Base-by-base conservation (phyloP, 257 asterid genomes). In the Linaria vulgaris region DNA sequence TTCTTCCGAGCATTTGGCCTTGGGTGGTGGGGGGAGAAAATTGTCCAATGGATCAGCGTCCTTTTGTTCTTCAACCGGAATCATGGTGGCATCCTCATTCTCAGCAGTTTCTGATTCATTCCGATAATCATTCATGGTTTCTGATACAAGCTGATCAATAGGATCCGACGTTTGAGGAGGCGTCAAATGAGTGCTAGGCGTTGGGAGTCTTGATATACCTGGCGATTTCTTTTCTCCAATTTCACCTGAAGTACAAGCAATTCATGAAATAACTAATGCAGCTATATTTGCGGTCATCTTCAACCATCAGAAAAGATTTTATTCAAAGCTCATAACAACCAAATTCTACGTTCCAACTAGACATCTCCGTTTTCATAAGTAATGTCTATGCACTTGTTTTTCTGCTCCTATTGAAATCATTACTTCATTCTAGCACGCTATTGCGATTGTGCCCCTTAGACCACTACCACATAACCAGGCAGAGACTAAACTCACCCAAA, bases 11-110 rank as follows among this genome's bases (percentile, higher is more conserved):
- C 97, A 90, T 73, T 78, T 84, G 20, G 67, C 81, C 72, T 63
- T 79, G 3, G 95, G 91, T 30, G 88, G 95, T 20, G 91, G 91
- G 13, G 95, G 85, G 49, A 94, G 90, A 80, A 94, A 94, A 61
- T 71, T 77, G 53, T 76, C 83, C 76, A 94, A 69, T 43, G 78
- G 72, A 63, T 83, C 88, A 68, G 71, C 62, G 62, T 81, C 85
- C 65, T 82, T 74, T 55, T 77, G 63, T 62, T 87, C 95, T 65
- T 72, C 95, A 44, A 57, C 72, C 70, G 84, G 60, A 74, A 63
- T 71, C 79, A 73, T 63, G 69, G 41, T 75, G 50, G 79, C 79
- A 75, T 80, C 92, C 60, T 70, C 88, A 63, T 72, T 69, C 77
- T 61, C 81, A 6, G 75, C 78, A 58, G 78, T 56, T 76, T 79